Base-by-base conservation (phyloP, 2,329 filamentous ascomycete genomes). In the Alternaria tenuissima region DNA sequence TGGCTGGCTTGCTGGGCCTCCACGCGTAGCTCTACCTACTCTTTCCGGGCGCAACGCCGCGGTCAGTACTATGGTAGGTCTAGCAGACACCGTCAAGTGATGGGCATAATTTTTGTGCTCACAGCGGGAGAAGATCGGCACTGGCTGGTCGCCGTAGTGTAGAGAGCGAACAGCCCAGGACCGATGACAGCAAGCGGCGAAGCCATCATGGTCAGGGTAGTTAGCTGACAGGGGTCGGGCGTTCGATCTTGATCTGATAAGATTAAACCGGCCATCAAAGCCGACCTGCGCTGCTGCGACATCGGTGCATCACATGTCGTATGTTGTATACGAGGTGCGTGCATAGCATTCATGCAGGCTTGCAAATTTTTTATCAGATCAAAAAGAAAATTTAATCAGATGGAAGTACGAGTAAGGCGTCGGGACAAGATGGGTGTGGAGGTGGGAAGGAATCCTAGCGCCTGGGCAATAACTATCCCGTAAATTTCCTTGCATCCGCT, bases 191-290 rank as follows among this genome's bases (percentile, higher is more conserved):
- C 57, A 64, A 59, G 55, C 52, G 58, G 48, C 56, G 59, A 60
- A 32, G 14, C 39, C 49, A 64, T 39, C 52, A 53, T 53, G 47
- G 55, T 51, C 55, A 20, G 46, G 32, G 46, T 24, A 42, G 6
- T 52, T 52, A 42, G 24, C 32, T 4, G 14, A 42, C 62, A 62
- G 26, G 49, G 60, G 52, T 34, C 42, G 55, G 61, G 43, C 55
- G 48, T 62, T 36, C 56, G 4, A 70, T 68, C 62, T 65, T 57
- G 46, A 73, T 73, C 71, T 69, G 69, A 73, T 73, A 71, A 73
- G 69, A 72, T 72, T 39, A 48, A 12, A 41, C 52, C 30, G 22
- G 38, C 26, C 30, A 22, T 16, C 43, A 49, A 6, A 36, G 3
- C 32, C 32, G 14, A 14, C 16, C 36, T 8, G 4, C 14, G 20